Evolutionary conservation across 176 grass and related monocot genomes (phyloP).

Genomic region (Cocos nucifera): DNA sequence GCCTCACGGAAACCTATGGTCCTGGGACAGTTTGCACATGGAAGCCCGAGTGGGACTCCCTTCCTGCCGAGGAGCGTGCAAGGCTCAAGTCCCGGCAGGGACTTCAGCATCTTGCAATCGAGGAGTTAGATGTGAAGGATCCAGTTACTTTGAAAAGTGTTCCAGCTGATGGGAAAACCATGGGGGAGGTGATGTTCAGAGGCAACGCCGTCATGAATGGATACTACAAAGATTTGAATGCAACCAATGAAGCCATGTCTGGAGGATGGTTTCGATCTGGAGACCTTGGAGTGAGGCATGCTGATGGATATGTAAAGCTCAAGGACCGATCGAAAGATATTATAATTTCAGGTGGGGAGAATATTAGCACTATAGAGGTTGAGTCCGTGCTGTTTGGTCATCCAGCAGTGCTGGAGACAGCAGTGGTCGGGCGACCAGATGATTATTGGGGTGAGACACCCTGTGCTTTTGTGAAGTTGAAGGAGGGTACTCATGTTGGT

Average conservation of each 20-base stretch:
- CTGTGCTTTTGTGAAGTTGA: slow-evolving; percentile 66
- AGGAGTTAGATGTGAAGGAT: slow-evolving; percentile 69
- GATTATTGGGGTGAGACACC: slow-evolving; percentile 90
- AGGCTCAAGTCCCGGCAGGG: slow-evolving; percentile 69
- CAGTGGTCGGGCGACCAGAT: slow-evolving; percentile 63
- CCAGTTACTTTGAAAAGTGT: slow-evolving; percentile 49
- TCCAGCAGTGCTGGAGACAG: slow-evolving; percentile 55
- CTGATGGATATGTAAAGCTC: slow-evolving; percentile 67
- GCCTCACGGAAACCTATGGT: slow-evolving; percentile 85
- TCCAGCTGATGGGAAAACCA: slow-evolving; percentile 49
- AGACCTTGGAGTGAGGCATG: slow-evolving; percentile 52
- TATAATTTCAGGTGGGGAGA: slow-evolving; percentile 88
- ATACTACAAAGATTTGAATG: slow-evolving; percentile 64
- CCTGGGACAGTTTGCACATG: slow-evolving; percentile 52
- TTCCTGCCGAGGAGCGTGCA: slow-evolving; percentile 47
- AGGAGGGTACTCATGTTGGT: background rate
- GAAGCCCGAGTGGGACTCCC: slow-evolving; percentile 71
- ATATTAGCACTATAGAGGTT: slow-evolving; percentile 83
- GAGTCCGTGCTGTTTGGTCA: slow-evolving; percentile 65
- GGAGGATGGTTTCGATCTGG: slow-evolving; percentile 65
- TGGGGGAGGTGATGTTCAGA: slow-evolving; percentile 82
- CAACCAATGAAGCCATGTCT: slow-evolving; percentile 40
- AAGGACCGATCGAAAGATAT: slow-evolving; percentile 81
- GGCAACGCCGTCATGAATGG: slow-evolving; percentile 90
- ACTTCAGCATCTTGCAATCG: slow-evolving; percentile 52